These are phyloP conservation scores for Candida glaebosa DNA, from an alignment of 805 yeast genomes.

Conservation along the genomic window DNA sequence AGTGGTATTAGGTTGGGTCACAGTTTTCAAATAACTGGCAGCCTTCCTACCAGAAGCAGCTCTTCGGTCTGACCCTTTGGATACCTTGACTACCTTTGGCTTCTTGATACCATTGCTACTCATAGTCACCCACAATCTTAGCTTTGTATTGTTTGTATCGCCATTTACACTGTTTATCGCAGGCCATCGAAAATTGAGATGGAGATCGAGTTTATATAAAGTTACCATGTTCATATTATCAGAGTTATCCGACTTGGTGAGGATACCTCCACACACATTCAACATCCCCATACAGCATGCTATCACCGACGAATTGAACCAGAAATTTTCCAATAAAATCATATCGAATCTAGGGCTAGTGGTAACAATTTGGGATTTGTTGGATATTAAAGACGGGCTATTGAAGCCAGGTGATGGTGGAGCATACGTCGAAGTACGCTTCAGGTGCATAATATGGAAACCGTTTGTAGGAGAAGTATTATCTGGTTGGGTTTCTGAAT, in stretches of 20 bases:
- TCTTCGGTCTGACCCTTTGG: slow-evolving; percentile 46
- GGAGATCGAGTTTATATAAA: not conserved
- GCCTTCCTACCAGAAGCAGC: slow-evolving; percentile 52
- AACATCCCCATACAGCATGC: slow-evolving; percentile 69
- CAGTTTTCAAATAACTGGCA: slow-evolving; percentile 36
- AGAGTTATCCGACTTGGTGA: slow-evolving; percentile 74
- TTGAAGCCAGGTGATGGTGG: slow-evolving; percentile 95
- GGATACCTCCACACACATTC: slow-evolving; percentile 85
- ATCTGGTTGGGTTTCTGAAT: slow-evolving; percentile 89
- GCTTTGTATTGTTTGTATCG: no score
- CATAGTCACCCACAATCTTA: no score
- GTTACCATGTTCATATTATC: slow-evolving; percentile 76
- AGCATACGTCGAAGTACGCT: slow-evolving; percentile 67
- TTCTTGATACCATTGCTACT: slow-evolving; percentile 6
- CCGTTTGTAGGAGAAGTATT: slow-evolving; percentile 93
- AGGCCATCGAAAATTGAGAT: not conserved
- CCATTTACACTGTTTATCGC: no score
- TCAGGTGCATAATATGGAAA: slow-evolving; percentile 78
- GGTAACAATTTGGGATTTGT: slow-evolving; percentile 78
- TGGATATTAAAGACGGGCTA: slow-evolving; percentile 81
- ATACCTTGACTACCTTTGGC: slow-evolving; percentile 4
- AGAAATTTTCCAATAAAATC: slow-evolving; percentile 82
- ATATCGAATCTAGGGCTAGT: slow-evolving; percentile 83
- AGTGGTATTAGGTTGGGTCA: slow-evolving; percentile 1
- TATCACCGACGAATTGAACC: slow-evolving; percentile 74